Evolutionary conservation across 1,284 basidiomycete genomes (phyloP).

Genomic region (Filobasidium uniguttulatum): DNA sequence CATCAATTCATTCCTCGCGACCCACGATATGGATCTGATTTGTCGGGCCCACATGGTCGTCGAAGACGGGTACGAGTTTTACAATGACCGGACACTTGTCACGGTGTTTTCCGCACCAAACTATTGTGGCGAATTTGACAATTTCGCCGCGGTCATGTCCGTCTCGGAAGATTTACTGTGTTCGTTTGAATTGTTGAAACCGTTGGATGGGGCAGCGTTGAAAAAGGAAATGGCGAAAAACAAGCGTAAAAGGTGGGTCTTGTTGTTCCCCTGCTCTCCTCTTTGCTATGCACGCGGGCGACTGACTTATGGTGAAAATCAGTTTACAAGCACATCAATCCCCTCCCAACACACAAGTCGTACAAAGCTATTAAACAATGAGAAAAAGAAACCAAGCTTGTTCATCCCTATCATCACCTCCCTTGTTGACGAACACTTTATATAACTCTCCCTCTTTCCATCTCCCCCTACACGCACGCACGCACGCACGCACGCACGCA

Average conservation of each 20-base stretch:
- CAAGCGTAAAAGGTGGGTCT: slow-evolving; percentile 65
- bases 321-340: slow-evolving; percentile 39
- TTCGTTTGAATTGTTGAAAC: slow-evolving; percentile 94
- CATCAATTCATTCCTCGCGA: slow-evolving; percentile 81
- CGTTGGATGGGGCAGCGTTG: slow-evolving; percentile 82
- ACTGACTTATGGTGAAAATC: not conserved
- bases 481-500: too few relatives aligned
- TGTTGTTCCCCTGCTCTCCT: not conserved
- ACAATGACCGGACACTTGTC: slow-evolving; percentile 96
- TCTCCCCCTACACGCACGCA: too few relatives aligned
- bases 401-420: too few relatives aligned
- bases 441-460: too few relatives aligned
- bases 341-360: slow-evolving; percentile 37
- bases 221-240: slow-evolving; percentile 99
- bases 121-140: slow-evolving; percentile 47
- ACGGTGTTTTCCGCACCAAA: slow-evolving; percentile 96
- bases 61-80: slow-evolving; percentile 98
- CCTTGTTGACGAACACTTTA: too few relatives aligned
- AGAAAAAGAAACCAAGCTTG: too few relatives aligned
- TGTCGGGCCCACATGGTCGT: slow-evolving; percentile 99
- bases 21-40: slow-evolving; percentile 89
- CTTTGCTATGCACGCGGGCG: not conserved
- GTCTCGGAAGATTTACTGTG: slow-evolving; percentile 95
- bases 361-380: slow-evolving; percentile 35
- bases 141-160: slow-evolving; percentile 78